Evolutionary conservation across 768 basidiomycete species (phyloP).

Genomic region (Gloeophyllum trabeum): DNA sequence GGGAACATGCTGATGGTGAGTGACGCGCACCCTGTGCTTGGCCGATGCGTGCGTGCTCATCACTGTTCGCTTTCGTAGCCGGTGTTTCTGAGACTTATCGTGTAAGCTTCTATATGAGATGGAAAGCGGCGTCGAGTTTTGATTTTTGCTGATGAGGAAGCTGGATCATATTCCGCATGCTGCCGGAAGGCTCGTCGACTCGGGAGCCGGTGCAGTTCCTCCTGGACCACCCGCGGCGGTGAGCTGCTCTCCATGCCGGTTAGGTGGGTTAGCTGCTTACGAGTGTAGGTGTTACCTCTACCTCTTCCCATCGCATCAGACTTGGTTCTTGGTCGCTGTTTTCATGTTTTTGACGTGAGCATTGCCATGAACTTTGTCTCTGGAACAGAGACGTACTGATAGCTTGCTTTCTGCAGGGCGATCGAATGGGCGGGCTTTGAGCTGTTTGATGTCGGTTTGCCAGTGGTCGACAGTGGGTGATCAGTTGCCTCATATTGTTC

Average conservation of each 20-base stretch:
- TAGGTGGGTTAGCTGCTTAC: background rate
- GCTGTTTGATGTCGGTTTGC: slow-evolving; percentile 28
- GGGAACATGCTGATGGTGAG: slow-evolving; percentile 69
- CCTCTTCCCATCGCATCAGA: slow-evolving; percentile 67
- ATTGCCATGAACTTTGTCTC: background rate
- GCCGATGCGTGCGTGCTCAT: no score
- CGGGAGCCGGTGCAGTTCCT: slow-evolving; percentile 57
- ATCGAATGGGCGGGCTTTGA: slow-evolving; percentile 67
- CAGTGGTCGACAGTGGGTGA: slow-evolving; percentile 6
- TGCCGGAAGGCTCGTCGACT: slow-evolving; percentile 29
- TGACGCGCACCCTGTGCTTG: slow-evolving; percentile 5
- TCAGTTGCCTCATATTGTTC: no score
- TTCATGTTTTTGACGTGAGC: slow-evolving; percentile 45
- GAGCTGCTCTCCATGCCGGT: no score
- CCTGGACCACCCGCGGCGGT: slow-evolving; percentile 69
- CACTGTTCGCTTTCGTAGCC: slow-evolving; percentile 24
- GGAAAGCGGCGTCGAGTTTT: background rate
- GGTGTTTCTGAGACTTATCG: slow-evolving; percentile 55
- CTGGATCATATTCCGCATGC: slow-evolving; percentile 48
- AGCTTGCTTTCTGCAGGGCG: slow-evolving; percentile 20
- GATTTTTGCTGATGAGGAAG: slow-evolving; percentile 20
- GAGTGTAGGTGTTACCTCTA: slow-evolving; percentile 57
- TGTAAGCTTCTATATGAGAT: slow-evolving; percentile 28
- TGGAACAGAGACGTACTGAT: no score
- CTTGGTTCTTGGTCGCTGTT: slow-evolving; percentile 56